Evolutionary conservation across 2,329 filamentous ascomycete species (phyloP), one percentile per base, ranked within the genome.

Genomic region (Botrytis porri): DNA sequence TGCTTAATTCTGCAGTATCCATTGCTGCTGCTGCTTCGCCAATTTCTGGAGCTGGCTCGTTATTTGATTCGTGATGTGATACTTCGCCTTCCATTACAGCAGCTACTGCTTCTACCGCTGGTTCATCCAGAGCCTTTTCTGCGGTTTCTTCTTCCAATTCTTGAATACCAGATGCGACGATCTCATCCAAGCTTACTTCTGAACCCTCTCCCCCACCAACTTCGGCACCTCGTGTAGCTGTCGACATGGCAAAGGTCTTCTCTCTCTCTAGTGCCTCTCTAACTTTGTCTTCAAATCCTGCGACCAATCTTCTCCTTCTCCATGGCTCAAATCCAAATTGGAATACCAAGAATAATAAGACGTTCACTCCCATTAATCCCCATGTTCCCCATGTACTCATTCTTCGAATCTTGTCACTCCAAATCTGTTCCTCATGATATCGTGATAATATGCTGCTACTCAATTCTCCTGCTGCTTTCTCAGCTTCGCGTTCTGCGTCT

Each of bases 381-480:
- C 97, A 98, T 0, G 96, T 99, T 51, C 97, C 95, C 96, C 96
- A 99, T 0, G 96, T 99, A 81, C 93, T 96, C 86, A 97, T 97
- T 76, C 96, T 88, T 51, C 96, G 88, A 81, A 99, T 99, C 78
- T 97, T 95, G 82, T 99, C 96, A 80, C 93, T 97, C 96, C 96
- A 99, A 73, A 99, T 97, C 84, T 99, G 96, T 84, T 99, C 96
- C 84, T 99, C 96, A 82, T 99, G 96, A 83, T 99, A 99, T 74
- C 97, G 89, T 75, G 92, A 92, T 69, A 98, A 85, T 78, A 98
- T 98, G 69, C 91, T 90, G 75, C 92, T 90, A 80, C 92, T 95
- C 71, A 99, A 85, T 78, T 90, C 88, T 70, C 90, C 88, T 72
- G 90, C 88, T 0, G 94, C 88, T 75, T 92, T 90, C 83, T 97